These are phyloP conservation scores for Primulina tabacum DNA, from an alignment of 257 asterid species.

Conservation along the genomic window DNA sequence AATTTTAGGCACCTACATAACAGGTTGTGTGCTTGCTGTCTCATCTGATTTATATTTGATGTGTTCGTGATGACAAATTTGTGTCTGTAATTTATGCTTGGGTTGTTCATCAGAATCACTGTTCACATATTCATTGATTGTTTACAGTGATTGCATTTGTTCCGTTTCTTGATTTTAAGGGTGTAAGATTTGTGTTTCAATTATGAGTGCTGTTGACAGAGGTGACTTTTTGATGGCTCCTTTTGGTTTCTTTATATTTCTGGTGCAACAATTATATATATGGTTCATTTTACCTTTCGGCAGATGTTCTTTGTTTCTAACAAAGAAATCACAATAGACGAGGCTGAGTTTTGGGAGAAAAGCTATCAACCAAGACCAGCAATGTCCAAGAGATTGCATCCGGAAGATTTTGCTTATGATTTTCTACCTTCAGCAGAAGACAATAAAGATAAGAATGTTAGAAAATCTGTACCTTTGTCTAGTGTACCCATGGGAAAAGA, in stretches of 20 bases:
- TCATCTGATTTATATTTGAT: background rate
- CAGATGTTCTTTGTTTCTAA: slow-evolving; percentile 91
- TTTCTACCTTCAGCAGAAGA: slow-evolving; percentile 34
- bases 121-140: background rate
- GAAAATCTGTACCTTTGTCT: slow-evolving; percentile 46
- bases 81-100: background rate
- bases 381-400: slow-evolving; percentile 33
- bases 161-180: background rate
- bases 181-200: background rate
- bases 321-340: slow-evolving; percentile 65
- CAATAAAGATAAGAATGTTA: slow-evolving; percentile 39
- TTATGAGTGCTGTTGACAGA: slow-evolving; percentile 4
- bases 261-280: background rate
- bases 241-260: slow-evolving; percentile 5
- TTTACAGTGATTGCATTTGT: background rate
- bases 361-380: slow-evolving; percentile 70
- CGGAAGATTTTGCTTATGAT: slow-evolving; percentile 34
- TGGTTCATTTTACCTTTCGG: slow-evolving; percentile 26
- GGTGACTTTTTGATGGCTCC: slow-evolving; percentile 1
- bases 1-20: slow-evolving; percentile 2
- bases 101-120: slow-evolving; percentile 14
- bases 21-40: slow-evolving; percentile 3
- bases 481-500: slow-evolving; percentile 47
- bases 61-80: no score
- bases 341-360: slow-evolving; percentile 96